phyloP scores from a whole-genome alignment of 495 filamentous ascomycete genomes.

The Penicillium samsonianum region DNA sequence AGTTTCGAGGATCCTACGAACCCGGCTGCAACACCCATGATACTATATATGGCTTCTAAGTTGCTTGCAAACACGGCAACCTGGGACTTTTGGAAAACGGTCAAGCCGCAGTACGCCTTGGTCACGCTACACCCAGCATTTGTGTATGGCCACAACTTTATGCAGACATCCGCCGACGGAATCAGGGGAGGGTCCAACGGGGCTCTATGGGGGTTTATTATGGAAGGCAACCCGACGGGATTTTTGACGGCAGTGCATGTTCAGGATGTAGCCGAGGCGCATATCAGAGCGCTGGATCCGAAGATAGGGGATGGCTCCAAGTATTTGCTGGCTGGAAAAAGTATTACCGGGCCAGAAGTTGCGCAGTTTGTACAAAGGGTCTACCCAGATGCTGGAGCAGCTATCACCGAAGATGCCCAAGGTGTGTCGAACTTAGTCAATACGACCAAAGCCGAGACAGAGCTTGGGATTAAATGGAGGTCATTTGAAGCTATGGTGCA shows the following conservation, averaged over 20 bases:
- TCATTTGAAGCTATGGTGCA: constrained; percentile 33
- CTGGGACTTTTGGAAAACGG: constrained; percentile 23
- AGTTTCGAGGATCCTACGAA: constrained; percentile 21
- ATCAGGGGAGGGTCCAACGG: constrained; percentile 22
- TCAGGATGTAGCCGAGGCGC: constrained; percentile 40
- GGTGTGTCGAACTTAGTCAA: constrained; percentile 48
- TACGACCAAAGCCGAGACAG: constrained; percentile 54
- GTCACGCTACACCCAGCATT: constrained; percentile 34
- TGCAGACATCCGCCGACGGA: constrained; percentile 31
- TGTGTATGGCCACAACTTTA: constrained; percentile 31
- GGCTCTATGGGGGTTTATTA: constrained; percentile 24
- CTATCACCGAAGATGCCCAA: constrained; percentile 23
- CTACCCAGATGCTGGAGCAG: constrained; percentile 31
- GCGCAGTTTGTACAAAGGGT: constrained; percentile 27
- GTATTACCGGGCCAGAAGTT: constrained; percentile 31
- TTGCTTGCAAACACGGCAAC: constrained; percentile 32
- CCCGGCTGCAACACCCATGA: constrained; percentile 17
- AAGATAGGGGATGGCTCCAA: constrained; percentile 26
- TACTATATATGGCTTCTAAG: constrained; percentile 36
- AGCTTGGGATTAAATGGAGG: constrained; percentile 39
- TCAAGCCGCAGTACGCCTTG: constrained; percentile 31
- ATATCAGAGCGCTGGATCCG: constrained; percentile 35
- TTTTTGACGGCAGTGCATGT: constrained; percentile 36
- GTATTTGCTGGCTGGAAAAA: constrained; percentile 30
- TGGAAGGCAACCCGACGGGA: constrained; percentile 14